Base-by-base conservation (phyloP, 768 basidiomycete species). In the Suillus subaureus region DNA sequence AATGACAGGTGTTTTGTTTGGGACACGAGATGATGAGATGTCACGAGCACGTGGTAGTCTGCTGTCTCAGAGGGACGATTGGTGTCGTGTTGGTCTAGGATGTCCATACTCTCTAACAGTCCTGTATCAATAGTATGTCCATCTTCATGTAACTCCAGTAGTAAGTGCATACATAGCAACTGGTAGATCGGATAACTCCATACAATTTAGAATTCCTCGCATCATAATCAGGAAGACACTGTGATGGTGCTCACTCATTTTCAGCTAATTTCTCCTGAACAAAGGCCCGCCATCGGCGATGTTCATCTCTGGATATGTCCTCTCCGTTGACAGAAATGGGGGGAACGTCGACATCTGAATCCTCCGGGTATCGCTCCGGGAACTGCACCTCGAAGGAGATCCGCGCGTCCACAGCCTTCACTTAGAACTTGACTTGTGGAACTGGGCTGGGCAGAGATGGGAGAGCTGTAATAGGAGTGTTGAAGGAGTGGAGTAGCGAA, bases 11-110 rank as follows among this genome's bases (percentile, higher is more conserved):
- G 81, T 76, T 91, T 90, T 70, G 83, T 80, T 31, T 86, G 80
- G 57, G 91, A 88, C 45, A 87, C 76, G 63, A 90, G 83, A 73
- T 90, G 89, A 75, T 93, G 91, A 0, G 91, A 92, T 2, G 87
- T 89, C 62, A 92, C 81, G 1, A 92, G 82, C 35, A 84, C 85
- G 70, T 92, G 91, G 66, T 83, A 87, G 23, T 43, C 64, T 39
- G 47, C 64, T 60, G 51, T 39, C 57, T 49, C 42, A 15, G 40
- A 45, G 9, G 31, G 52, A 33, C 3, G 42, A 31, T 35, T 33
- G 37, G 4, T 5, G 9, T 26, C 26, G 37, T 57, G 55, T 6
- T 35, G 3, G 15, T 33, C 51, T 2, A 26, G 2, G 16, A n/a
- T 6, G 33, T 45, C n/a, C 43, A 39, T 31, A 40, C 18, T 6